phyloP scores from a whole-genome alignment of 2,329 filamentous ascomycete species.

The Ustulina deusta region DNA sequence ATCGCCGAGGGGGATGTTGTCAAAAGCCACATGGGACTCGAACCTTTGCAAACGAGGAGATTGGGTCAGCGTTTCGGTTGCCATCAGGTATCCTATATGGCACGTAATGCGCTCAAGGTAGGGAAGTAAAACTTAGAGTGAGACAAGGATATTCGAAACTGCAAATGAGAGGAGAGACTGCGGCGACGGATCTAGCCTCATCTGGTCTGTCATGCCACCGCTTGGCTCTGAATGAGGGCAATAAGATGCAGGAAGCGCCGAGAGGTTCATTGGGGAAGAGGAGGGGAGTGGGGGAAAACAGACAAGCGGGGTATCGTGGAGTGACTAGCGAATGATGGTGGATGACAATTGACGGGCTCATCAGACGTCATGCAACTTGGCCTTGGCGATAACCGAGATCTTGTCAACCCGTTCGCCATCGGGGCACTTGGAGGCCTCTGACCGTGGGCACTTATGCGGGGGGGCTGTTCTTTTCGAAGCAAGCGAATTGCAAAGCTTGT shows the following conservation, averaged over 20 bases:
- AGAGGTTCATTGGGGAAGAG: slow-evolving; percentile 24
- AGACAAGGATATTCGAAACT: slow-evolving; percentile 7
- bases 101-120: slow-evolving; percentile 21
- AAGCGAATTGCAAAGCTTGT: slow-evolving; percentile 28
- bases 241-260: slow-evolving; percentile 3
- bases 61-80: slow-evolving; percentile 51
- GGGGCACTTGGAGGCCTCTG: slow-evolving; percentile 32
- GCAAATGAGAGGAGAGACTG: slow-evolving; percentile 20
- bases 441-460: slow-evolving; percentile 11
- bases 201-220: slow-evolving; percentile 23
- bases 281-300: slow-evolving; percentile 26
- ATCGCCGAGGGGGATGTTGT: slow-evolving; percentile 69
- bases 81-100: slow-evolving; percentile 44
- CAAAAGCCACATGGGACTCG: slow-evolving; percentile 70
- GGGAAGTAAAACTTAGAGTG: slow-evolving; percentile 30
- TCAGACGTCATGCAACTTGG: slow-evolving; percentile 38
- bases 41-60: slow-evolving; percentile 61
- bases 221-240: slow-evolving; percentile 23
- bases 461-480: slow-evolving; percentile 16
- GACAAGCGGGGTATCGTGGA: slow-evolving; percentile 38
- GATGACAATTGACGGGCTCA: slow-evolving; percentile 31
- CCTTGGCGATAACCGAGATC: slow-evolving; percentile 36
- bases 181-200: slow-evolving; percentile 25
- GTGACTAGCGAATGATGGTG: slow-evolving; percentile 38
- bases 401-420: slow-evolving; percentile 20